These are phyloP conservation scores for Keithomyces neogunnii DNA, from an alignment of 2,329 filamentous ascomycete species.

Conservation along the genomic window DNA sequence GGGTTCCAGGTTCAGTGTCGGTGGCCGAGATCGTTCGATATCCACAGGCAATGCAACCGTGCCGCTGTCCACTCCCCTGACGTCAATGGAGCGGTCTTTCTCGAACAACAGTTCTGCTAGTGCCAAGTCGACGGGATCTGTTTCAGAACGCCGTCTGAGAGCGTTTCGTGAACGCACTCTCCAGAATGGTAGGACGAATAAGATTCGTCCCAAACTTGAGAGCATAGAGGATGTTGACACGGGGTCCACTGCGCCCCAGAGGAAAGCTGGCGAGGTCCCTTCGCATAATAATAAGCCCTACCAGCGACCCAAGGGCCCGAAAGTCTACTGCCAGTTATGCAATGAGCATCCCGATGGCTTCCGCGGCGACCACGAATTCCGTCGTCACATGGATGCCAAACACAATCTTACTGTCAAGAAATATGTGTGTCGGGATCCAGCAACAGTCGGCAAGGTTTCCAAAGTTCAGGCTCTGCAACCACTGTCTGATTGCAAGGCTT, in stretches of 20 bases:
- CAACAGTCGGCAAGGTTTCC: conserved; percentile 26
- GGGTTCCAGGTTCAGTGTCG: conserved; percentile 24
- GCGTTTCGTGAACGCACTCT: conserved; percentile 38
- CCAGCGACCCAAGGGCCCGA: conserved; percentile 59
- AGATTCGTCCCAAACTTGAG: conserved; percentile 37
- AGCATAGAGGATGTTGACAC: conserved; percentile 3
- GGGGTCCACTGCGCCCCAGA: conserved; percentile 13
- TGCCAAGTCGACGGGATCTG: conserved; percentile 35
- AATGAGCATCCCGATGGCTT: conserved; percentile 69
- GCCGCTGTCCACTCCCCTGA: neutral
- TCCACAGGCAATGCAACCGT: conserved; percentile 4
- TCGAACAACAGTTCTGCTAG: conserved; percentile 35
- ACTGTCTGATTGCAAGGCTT: conserved; percentile 76
- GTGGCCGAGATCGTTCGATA: conserved; percentile 20
- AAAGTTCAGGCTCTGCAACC: conserved; percentile 50
- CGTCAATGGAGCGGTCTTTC: conserved; percentile 38
- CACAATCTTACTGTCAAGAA: conserved; percentile 52
- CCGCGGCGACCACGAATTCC: conserved; percentile 76
- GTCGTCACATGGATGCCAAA: conserved; percentile 55
- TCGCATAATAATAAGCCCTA: conserved; percentile 34
- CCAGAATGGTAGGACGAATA: conserved; percentile 28
- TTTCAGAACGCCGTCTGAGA: conserved; percentile 36
- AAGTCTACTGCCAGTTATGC: conserved; percentile 64
- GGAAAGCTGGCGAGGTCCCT: conserved; percentile 34
- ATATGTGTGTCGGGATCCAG: conserved; percentile 50